Evolutionary conservation across 352 stramenopile genomes (phyloP).

Genomic region (Pythium monospermum): DNA sequence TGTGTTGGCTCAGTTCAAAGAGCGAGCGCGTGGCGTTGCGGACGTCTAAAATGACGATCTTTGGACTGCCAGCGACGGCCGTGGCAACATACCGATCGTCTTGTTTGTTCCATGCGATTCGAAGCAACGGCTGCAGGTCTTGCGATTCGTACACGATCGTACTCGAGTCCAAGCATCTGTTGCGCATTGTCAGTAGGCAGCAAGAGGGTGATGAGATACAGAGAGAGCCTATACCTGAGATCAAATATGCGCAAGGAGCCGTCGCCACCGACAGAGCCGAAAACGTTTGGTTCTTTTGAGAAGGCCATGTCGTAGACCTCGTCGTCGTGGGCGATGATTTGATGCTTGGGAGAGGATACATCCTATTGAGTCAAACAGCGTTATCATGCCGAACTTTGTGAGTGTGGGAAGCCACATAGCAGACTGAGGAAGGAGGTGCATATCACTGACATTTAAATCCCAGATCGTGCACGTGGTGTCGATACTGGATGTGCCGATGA

Average conservation of each 20-base stretch:
- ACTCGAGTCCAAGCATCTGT: conserved; percentile 83
- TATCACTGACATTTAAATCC: conserved; percentile 88
- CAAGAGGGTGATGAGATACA: neutral
- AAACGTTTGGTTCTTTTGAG: conserved; percentile 91
- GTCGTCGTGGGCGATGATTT: conserved; percentile 98
- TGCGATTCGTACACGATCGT: conserved; percentile 96
- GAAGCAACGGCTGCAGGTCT: conserved; percentile 86
- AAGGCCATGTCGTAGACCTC: conserved; percentile 99
- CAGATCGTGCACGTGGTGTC: conserved; percentile 99
- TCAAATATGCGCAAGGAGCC: conserved; percentile 97
- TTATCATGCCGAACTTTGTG: too few relatives aligned
- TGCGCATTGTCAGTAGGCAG: neutral
- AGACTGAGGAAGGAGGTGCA: neutral
- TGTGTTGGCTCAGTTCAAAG: conserved; percentile 90
- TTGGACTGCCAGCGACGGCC: conserved; percentile 89
- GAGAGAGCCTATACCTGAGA: conserved; percentile 57
- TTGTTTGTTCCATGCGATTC: conserved; percentile 96
- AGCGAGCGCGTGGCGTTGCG: conserved; percentile 89
- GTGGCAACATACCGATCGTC: conserved; percentile 97
- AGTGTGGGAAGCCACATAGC: neutral
- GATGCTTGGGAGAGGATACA: conserved; percentile 69
- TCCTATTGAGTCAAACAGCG: conserved; percentile 30
- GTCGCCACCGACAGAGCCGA: conserved; percentile 96
- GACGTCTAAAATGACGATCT: conserved; percentile 95
- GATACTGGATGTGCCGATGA: conserved; percentile 96